Conservation (phyloP, 495 filamentous ascomycete species). For the Evernia prunastri region DNA sequence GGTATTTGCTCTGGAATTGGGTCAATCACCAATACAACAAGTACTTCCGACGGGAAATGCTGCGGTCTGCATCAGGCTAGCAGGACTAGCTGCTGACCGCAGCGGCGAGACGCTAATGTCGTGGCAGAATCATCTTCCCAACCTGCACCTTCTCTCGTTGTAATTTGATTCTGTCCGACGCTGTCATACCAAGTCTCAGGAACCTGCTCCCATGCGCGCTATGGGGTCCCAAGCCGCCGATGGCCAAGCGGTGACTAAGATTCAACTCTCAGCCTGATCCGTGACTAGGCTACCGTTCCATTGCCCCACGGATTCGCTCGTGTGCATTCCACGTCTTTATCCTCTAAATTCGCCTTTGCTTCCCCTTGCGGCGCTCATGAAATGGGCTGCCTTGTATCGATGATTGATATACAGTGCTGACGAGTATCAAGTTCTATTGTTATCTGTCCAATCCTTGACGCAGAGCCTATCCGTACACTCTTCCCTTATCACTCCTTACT, state of each 20-base stretch:
- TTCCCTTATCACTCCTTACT: background rate
- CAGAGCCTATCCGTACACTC: background rate
- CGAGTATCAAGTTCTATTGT: no score
- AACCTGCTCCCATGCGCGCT: background rate
- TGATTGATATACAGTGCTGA: no score
- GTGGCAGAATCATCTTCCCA: background rate
- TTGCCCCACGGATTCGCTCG: no score
- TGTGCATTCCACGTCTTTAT: background rate
- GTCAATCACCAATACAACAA: no score
- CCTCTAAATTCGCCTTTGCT: background rate
- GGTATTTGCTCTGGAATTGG: no score
- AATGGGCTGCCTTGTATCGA: no score
- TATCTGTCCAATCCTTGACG: background rate
- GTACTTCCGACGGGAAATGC: no score
- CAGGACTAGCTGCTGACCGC: background rate
- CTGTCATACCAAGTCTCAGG: background rate
- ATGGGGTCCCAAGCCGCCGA: background rate
- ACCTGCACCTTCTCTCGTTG: background rate
- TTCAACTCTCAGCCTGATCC: background rate
- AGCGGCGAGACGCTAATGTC: background rate
- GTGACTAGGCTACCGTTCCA: background rate
- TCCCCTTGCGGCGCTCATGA: no score
- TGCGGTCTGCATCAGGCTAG: background rate
- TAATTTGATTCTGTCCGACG: background rate
- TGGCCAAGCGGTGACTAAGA: background rate